phyloP scores from a whole-genome alignment of 768 basidiomycete genomes.

The Serendipita sp. region DNA sequence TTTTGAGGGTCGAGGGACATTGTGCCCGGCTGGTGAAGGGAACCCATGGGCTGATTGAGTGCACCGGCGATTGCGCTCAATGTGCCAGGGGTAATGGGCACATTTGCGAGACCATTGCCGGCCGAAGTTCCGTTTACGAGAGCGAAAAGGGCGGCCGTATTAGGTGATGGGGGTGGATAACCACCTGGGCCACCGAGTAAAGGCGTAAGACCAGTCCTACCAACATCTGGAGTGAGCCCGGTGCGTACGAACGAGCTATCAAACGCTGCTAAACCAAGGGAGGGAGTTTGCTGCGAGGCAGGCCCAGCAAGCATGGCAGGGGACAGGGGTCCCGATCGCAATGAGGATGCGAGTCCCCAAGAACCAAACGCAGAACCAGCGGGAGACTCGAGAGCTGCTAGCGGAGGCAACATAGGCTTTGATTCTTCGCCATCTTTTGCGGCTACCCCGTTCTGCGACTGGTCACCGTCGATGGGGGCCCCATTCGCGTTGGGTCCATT shows the following conservation, averaged over 20 bases:
- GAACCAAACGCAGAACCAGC: conserved; percentile 33
- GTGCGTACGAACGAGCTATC: conserved; percentile 44
- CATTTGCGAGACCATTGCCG: conserved; percentile 15
- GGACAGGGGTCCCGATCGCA: conserved; percentile 84
- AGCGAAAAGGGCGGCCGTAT: conserved; percentile 82
- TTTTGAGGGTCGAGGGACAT: conserved; percentile 6
- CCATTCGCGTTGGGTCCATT: conserved; percentile 8
- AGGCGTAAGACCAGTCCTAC: conserved; percentile 67
- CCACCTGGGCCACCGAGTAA: conserved; percentile 55
- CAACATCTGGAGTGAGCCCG: conserved; percentile 54
- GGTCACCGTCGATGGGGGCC: not conserved
- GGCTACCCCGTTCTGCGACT: not conserved
- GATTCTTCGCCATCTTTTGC: conserved; percentile 21
- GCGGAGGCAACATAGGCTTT: conserved; percentile 69
- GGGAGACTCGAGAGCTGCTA: conserved; percentile 41
- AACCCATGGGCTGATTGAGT: conserved; percentile 35
- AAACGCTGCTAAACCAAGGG: conserved; percentile 9
- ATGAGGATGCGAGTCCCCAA: conserved; percentile 56
- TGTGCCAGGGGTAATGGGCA: conserved; percentile 50
- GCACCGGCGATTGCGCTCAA: conserved; percentile 70
- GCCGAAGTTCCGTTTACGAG: conserved; percentile 56
- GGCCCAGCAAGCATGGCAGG: conserved; percentile 94
- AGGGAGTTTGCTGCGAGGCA: conserved; percentile 25
- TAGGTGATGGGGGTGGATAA: conserved; percentile 74
- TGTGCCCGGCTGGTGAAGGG: conserved; percentile 18